phyloP scores from a whole-genome alignment of 306 rosid species.

The Fragaria nilgerrensis region DNA sequence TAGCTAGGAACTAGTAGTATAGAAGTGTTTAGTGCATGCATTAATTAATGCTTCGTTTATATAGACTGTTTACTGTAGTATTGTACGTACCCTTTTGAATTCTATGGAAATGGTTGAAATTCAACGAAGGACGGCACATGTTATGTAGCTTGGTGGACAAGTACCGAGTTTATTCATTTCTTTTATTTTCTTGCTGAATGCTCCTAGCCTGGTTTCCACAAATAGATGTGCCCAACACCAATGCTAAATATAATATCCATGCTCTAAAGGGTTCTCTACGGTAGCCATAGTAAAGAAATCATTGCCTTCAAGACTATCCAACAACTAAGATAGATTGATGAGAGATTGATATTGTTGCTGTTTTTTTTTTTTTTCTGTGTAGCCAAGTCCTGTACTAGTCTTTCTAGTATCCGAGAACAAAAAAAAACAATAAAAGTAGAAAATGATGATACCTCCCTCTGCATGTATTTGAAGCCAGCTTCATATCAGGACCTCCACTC shows the following conservation, averaged over 20 bases:
- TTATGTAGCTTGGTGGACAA: not conserved
- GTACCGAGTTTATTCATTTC: not conserved
- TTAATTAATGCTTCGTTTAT: not conserved
- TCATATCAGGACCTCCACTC: too few species aligned
- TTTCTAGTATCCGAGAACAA: not conserved
- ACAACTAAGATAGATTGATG: not conserved
- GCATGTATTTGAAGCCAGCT: not conserved
- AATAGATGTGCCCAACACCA: too few species aligned
- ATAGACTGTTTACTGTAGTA: not conserved
- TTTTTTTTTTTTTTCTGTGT: not conserved
- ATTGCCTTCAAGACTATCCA: not conserved
- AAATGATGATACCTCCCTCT: not conserved
- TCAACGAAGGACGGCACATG: not conserved
- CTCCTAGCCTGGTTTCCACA: not conserved
- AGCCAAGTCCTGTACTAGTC: not conserved
- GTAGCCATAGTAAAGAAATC: not conserved
- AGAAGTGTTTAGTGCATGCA: not conserved
- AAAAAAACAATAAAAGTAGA: not conserved
- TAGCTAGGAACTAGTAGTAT: not conserved
- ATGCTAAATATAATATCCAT: not conserved
- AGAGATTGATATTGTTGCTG: not conserved
- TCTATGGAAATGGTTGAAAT: not conserved
- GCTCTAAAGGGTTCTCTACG: too few species aligned
- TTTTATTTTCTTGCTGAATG: not conserved
- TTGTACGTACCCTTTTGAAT: not conserved